phyloP scores from a whole-genome alignment of 228 moss, liverwort and hornwort genomes.

The Sphagnum fallax region DNA sequence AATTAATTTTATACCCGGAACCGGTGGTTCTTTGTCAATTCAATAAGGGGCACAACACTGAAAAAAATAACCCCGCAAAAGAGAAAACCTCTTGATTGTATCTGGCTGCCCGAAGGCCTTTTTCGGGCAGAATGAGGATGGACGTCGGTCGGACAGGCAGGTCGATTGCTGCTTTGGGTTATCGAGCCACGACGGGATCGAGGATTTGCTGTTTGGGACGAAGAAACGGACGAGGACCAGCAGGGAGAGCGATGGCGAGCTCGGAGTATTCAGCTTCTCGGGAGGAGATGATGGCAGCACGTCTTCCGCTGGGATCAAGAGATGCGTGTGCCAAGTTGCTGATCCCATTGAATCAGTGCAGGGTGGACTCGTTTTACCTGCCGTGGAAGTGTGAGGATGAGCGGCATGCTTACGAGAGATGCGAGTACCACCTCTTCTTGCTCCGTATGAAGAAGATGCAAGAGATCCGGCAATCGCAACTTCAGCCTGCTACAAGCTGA shows the following conservation, averaged over 20 bases:
- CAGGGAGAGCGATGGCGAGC: background rate
- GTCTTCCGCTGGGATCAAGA: conserved; percentile 26
- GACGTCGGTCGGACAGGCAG: too few relatives aligned
- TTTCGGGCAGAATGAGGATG: too few relatives aligned
- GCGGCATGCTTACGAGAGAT: conserved; percentile 35
- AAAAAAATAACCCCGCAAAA: too few relatives aligned
- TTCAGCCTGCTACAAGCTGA: conserved; percentile 16
- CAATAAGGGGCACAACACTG: too few relatives aligned
- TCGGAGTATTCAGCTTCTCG: conserved; percentile 12
- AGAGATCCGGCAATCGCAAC: conserved; percentile 14
- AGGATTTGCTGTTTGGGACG: background rate
- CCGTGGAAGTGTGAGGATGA: conserved; percentile 46
- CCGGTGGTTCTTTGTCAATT: too few relatives aligned
- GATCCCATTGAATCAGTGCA: conserved; percentile 38
- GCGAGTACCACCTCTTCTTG: conserved; percentile 37
- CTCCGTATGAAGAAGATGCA: conserved; percentile 45
- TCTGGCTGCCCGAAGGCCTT: too few relatives aligned
- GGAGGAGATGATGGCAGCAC: conserved; percentile 40
- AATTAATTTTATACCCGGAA: too few relatives aligned
- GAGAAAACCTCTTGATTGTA: too few relatives aligned
- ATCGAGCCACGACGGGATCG: too few relatives aligned
- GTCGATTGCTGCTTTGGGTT: too few relatives aligned
- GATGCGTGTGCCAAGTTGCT: conserved; percentile 39
- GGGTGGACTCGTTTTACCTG: conserved; percentile 19
- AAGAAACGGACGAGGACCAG: background rate